Percentiles rank a stretch among this genome's conserved stretches.
These are phyloP conservation scores for Naganishia onofrii DNA, from an alignment of 768 basidiomycete species.

Conservation along the genomic window DNA sequence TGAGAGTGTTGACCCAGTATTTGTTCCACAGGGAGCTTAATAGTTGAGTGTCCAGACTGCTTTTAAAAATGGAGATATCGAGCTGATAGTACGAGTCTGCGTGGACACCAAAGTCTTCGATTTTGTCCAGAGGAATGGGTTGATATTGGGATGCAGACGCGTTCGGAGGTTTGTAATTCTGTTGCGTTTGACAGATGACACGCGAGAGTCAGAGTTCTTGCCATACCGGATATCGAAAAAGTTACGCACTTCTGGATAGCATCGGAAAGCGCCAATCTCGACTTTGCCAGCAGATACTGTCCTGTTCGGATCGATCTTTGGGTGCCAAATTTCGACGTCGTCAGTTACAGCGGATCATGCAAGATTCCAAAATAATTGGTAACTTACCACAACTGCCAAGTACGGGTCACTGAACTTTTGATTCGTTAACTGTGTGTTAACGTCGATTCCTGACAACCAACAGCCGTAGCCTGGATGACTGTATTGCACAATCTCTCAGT, in stretches of 20 bases:
- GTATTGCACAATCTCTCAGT: neutral
- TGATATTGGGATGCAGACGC: constrained; percentile 77
- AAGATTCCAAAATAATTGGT: neutral
- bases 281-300: constrained; percentile 98
- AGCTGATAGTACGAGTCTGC: constrained; percentile 93
- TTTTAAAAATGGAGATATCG: constrained; percentile 94
- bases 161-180: constrained; percentile 77
- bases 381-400: constrained; percentile 85
- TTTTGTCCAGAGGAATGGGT: constrained; percentile 91
- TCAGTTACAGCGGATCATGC: neutral
- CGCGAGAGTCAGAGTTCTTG: neutral
- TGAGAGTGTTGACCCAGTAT: constrained; percentile 97
- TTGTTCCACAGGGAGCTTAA: constrained; percentile 95
- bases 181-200: constrained; percentile 29
- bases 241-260: constrained; percentile 72
- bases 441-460: constrained; percentile 98
- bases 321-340: neutral
- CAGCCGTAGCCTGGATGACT: constrained; percentile 95
- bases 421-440: constrained; percentile 91
- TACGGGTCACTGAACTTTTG: constrained; percentile 95
- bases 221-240: neutral
- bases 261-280: constrained; percentile 97
- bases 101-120: constrained; percentile 98
- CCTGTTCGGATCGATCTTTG: constrained; percentile 92
- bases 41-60: constrained; percentile 77